Base-by-base conservation (phyloP, 176 grass and related monocot species). In the Oryza glumipatula region DNA sequence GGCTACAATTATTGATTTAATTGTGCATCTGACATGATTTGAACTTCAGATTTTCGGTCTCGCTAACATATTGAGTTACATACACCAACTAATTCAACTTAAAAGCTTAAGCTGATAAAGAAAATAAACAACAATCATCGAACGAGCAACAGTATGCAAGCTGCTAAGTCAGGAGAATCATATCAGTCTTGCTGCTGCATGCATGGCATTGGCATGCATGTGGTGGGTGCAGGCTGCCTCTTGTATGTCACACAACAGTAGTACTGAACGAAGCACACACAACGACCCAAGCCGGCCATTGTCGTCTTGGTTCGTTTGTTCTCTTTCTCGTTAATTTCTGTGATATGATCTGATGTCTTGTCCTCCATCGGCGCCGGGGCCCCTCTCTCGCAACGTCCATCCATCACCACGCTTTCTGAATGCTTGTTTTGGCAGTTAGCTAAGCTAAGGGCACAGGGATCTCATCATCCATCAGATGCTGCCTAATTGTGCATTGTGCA, bases 401-500 rank as follows among this genome's bases (percentile, higher is more conserved):
- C 52, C 39, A 41, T 41, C 39, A 4, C 52, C 68, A 63, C 9
- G 1, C 68, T 61, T 82, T 82, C 80, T 82, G 80, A 60, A 82
- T 41, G 16, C 35, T 71, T 78, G 72, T 7, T 39, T 39, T 39
- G 38, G 49, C 14, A 41, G 47, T 23, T 28, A 43, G 11, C 48
- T 23, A 16, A 33, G 35, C 72, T 52, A n/a, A 54, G 12, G 47
- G 47, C 14, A 15, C 67, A 14, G 30, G 80, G 3, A 68, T 35
- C 52, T 56, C 52, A 36, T 21, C 19, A 24, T 24, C 38, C 24
- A 48, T 69, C 78, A 36, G 44, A 3, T 51, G 47, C 52, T 46
- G 4, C 58, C 22, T 76, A 36, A 61, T 13, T 12, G 36, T 12
- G 36, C 39, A 8, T 41, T 41, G 39, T 39, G 65, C 38, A 3